phyloP scores from a whole-genome alignment of 768 basidiomycete genomes.

The Tricholoma matsutake region DNA sequence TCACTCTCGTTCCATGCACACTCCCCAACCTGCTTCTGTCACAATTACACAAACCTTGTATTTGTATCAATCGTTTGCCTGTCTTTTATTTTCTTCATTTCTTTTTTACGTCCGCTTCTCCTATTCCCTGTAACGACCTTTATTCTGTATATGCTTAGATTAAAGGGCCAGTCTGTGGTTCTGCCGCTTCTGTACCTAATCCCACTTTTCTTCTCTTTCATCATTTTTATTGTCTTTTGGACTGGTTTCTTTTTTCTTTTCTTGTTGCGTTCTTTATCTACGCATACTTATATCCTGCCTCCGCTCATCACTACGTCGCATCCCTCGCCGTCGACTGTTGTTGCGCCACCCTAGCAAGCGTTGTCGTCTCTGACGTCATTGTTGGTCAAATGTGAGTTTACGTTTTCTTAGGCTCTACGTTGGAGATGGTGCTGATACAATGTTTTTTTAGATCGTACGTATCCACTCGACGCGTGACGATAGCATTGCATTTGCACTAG shows the following conservation, averaged over 20 bases:
- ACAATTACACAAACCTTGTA: neutral
- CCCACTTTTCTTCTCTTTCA: neutral
- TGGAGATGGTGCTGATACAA: neutral
- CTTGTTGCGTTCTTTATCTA: neutral
- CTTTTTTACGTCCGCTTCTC: neutral
- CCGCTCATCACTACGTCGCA: neutral
- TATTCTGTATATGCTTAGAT: neutral
- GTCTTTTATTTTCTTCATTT: neutral
- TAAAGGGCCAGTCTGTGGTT: neutral
- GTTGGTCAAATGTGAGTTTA: neutral
- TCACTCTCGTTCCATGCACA: neutral
- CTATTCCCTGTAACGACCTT: neutral
- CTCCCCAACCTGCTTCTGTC: neutral
- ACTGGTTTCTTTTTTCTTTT: neutral
- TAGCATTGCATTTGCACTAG: neutral
- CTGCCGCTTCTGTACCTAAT: neutral
- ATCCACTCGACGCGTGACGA: neutral
- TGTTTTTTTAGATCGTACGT: neutral
- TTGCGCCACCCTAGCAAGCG: neutral
- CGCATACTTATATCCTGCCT: constrained; percentile 1
- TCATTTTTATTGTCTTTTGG: neutral
- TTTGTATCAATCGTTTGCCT: constrained; percentile 4
- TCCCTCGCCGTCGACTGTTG: neutral
- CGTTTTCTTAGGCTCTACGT: neutral
- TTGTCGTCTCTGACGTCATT: neutral